Base-by-base conservation (phyloP, 2,329 filamentous ascomycete genomes). In the Cladorrhinum sp. region DNA sequence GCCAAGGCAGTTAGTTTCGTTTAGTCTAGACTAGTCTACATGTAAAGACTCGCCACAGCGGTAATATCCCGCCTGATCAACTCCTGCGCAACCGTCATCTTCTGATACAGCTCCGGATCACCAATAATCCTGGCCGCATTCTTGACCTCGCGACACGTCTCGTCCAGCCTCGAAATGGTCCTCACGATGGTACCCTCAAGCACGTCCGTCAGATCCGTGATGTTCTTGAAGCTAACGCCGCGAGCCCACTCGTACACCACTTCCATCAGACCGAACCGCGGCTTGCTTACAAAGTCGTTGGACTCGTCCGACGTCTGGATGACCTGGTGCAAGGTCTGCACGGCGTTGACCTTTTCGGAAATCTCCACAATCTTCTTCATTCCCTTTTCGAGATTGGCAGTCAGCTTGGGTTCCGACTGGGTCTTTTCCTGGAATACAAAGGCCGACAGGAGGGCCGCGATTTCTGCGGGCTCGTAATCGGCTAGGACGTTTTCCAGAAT, bases 381-480 rank as follows among this genome's bases (percentile, higher is more conserved):
- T 10, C 93, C 95, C 26, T 85, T 85, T 72, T 96, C 89, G 10
- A 99, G 84, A 55, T 86, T 89, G 3, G 89, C 86, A 0, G 92
- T 96, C 61, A 99, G 79, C 3, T 87, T 90, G 0, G 95, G 94
- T 18, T 88, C 85, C 5, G 84, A 83, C 24, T 92, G 88, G 0
- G 95, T 97, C 78, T 97, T 98, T 73, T 99, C 95, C 72, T 98
- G 92, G 80, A 99, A 99, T 1, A 99, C 93, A 73, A 99, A 99
- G 1, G 91, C 87, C 0, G 93, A 97, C 2, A 99, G 83, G 2
- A 99, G 81, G 10, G 95, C 93, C 1, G 96, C 95, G 64, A 99
- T 98, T 75, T 99, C 95, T 67, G 96, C 92, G 1, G 94, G 92
- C 69, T 97, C 94, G 74, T 95, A 97, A 63, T 96, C 90, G 55